Evolutionary conservation across 139 green algal genomes (phyloP).

Genomic region (Ettlia oleoabundans): DNA sequence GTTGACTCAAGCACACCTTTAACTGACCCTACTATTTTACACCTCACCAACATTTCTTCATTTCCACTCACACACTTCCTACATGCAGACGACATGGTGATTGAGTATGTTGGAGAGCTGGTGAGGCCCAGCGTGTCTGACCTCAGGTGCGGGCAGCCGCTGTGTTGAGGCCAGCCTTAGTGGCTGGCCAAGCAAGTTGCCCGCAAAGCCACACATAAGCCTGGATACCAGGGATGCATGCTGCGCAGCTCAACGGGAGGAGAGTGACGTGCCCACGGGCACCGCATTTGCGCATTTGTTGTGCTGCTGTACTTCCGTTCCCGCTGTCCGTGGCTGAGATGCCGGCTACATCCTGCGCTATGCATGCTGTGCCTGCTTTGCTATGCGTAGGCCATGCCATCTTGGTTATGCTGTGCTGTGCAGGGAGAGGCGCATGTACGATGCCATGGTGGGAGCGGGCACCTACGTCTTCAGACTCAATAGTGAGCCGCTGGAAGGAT

Average conservation of each 20-base stretch:
- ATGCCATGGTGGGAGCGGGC: constrained; percentile 82
- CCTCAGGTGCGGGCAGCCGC: constrained; percentile 11
- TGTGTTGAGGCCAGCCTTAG: neutral
- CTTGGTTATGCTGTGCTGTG: neutral
- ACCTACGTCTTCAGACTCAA: constrained; percentile 89
- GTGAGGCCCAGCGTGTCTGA: constrained; percentile 26
- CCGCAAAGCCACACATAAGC: no score
- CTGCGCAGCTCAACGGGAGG: neutral
- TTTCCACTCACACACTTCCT: neutral
- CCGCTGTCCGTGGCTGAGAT: neutral
- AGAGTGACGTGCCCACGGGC: no score
- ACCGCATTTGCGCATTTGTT: no score
- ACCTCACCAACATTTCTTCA: neutral
- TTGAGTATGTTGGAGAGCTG: constrained; percentile 59
- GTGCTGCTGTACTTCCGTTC: neutral
- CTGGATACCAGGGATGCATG: no score
- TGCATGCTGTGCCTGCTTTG: neutral
- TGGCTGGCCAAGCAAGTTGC: neutral
- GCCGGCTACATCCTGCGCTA: no score
- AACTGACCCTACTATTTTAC: neutral
- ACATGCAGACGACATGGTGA: constrained; percentile 61
- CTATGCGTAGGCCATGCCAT: neutral
- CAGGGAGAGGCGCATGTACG: constrained; percentile 71
- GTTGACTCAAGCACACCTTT: neutral
- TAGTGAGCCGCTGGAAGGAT: constrained; percentile 11